These are phyloP conservation scores for Balansia obtecta DNA, from an alignment of 2,329 filamentous ascomycete genomes.

Conservation along the genomic window DNA sequence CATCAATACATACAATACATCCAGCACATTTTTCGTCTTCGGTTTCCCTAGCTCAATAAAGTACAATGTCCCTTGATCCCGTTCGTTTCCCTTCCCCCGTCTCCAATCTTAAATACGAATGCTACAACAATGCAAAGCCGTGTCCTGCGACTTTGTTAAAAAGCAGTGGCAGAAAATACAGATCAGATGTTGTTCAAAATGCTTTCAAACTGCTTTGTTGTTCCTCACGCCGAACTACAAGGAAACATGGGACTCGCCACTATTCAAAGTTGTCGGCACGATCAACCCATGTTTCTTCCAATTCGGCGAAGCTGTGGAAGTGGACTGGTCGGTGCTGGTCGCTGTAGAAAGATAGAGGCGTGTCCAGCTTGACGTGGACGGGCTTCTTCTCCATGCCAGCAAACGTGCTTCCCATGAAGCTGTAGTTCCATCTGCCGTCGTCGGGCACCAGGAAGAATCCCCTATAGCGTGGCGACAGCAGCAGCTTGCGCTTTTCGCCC, in stretches of 20 bases:
- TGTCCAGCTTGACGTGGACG: slow-evolving; percentile 87
- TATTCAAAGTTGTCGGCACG: slow-evolving; percentile 86
- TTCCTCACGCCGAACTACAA: no score
- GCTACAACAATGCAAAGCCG: background rate
- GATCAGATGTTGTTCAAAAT: no score
- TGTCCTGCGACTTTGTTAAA: background rate
- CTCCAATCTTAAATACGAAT: background rate
- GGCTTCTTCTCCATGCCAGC: slow-evolving; percentile 80
- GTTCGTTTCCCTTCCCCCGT: background rate
- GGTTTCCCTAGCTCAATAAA: background rate
- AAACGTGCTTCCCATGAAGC: slow-evolving; percentile 90
- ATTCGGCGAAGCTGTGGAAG: slow-evolving; percentile 93
- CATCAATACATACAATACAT: background rate
- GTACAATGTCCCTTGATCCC: background rate
- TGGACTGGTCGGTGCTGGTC: slow-evolving; percentile 85
- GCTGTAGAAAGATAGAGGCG: slow-evolving; percentile 80
- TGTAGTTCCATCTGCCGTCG: slow-evolving; percentile 89
- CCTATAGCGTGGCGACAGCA: slow-evolving; percentile 84
- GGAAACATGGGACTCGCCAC: slow-evolving; percentile 13
- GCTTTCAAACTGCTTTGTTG: no score
- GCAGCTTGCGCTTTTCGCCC: slow-evolving; percentile 88
- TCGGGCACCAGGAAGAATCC: slow-evolving; percentile 96
- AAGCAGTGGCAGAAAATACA: background rate
- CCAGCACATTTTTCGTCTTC: background rate
- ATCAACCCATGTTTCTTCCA: slow-evolving; percentile 96